A percentile compares a stretch with the other conserved stretches of the same genome.
Evolutionary conservation across 2,329 filamentous ascomycete genomes (phyloP).

Genomic region (Gremmenia infestans): DNA sequence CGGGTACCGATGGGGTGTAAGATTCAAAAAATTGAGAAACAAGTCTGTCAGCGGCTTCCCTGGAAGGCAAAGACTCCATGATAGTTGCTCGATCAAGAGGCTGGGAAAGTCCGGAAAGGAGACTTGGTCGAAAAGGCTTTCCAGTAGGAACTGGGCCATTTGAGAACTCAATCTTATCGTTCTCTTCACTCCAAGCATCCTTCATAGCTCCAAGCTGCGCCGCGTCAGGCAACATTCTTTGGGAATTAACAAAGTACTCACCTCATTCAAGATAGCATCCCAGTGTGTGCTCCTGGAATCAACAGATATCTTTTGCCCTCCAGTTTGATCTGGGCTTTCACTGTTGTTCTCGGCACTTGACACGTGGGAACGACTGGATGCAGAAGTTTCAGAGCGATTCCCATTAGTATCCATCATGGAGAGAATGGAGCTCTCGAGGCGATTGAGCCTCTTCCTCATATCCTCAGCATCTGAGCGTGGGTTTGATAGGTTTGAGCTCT

Average conservation of each 20-base stretch:
- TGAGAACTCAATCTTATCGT: slow-evolving; percentile 31
- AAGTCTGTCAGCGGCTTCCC: slow-evolving; percentile 42
- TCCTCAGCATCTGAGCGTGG: slow-evolving; percentile 32
- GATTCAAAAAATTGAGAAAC: slow-evolving; percentile 49
- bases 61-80: slow-evolving; percentile 43
- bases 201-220: slow-evolving; percentile 22
- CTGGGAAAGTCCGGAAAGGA: slow-evolving; percentile 32
- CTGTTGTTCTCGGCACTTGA: neutral
- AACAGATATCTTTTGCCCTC: slow-evolving; percentile 13
- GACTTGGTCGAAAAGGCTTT: slow-evolving; percentile 16
- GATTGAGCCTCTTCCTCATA: slow-evolving; percentile 49
- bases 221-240: neutral
- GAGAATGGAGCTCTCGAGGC: slow-evolving; percentile 52
- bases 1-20: slow-evolving; percentile 47
- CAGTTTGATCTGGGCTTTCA: slow-evolving; percentile 1
- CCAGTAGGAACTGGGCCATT: slow-evolving; percentile 26
- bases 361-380: neutral
- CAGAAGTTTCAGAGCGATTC: neutral
- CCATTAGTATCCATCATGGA: slow-evolving; percentile 39
- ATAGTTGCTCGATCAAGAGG: slow-evolving; percentile 39
- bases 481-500: slow-evolving; percentile 20
- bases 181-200: slow-evolving; percentile 29
- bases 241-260: slow-evolving; percentile 30
- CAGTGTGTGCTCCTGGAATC: slow-evolving; percentile 48
- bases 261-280: slow-evolving; percentile 54